Conservation (phyloP, 2,329 filamentous ascomycete genomes). For the Botrytis sinoallii region DNA sequence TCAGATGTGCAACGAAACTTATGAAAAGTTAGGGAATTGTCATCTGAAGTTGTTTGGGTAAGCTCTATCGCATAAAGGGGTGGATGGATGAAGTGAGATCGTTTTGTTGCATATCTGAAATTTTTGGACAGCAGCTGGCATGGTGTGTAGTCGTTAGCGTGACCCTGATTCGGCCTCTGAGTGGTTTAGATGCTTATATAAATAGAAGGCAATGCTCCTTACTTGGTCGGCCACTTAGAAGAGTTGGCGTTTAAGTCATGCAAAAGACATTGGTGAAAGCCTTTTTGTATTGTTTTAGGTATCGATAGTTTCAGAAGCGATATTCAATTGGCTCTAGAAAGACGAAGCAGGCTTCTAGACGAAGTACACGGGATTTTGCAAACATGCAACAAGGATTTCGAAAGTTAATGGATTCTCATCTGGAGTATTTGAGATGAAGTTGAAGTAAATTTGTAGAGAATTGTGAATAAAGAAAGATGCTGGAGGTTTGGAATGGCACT, state of each 20-base stretch:
- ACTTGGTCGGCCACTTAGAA: background rate
- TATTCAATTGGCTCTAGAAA: background rate
- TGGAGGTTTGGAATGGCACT: background rate
- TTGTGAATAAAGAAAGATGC: background rate
- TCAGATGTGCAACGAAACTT: background rate
- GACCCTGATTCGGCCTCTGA: background rate
- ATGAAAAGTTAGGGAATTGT: background rate
- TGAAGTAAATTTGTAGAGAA: background rate
- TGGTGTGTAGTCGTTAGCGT: background rate
- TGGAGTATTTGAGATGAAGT: background rate
- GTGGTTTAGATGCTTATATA: background rate
- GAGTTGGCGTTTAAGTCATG: background rate
- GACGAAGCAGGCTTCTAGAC: fast-evolving
- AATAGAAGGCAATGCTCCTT: background rate
- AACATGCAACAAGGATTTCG: background rate
- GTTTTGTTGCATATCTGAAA: background rate
- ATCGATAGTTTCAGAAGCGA: no score
- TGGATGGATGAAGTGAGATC: background rate
- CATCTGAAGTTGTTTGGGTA: background rate
- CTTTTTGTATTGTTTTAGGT: background rate
- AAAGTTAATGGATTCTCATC: background rate
- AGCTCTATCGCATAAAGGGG: background rate
- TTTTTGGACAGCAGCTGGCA: background rate
- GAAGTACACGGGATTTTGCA: background rate
- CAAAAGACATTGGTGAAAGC: no score